Percentiles rank a stretch among this genome's conserved stretches.
phyloP scores from a whole-genome alignment of 805 yeast genomes.

The Metschnikowia orientalis region DNA sequence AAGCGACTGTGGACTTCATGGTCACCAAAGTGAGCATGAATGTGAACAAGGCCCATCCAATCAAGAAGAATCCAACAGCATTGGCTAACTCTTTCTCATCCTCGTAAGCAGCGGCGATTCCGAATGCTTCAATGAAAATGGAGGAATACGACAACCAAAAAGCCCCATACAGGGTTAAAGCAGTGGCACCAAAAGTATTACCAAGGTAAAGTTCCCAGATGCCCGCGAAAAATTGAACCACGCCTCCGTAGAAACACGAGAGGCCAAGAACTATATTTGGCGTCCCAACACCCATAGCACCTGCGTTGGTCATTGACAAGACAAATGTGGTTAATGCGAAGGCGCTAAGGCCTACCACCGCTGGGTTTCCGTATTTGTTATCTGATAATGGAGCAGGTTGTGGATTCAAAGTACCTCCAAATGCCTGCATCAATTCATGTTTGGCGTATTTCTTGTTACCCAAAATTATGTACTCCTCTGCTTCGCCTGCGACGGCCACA shows the following conservation, averaged over 20 bases:
- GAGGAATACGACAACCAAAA: slow-evolving; percentile 51
- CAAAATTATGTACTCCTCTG: slow-evolving; percentile 38
- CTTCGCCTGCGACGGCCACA: slow-evolving; percentile 26
- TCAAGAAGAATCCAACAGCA: slow-evolving; percentile 53
- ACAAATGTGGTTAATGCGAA: slow-evolving; percentile 46
- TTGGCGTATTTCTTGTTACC: slow-evolving; percentile 43
- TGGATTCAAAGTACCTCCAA: slow-evolving; percentile 53
- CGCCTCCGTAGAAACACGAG: slow-evolving; percentile 46
- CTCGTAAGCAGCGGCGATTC: slow-evolving; percentile 44
- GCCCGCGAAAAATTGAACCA: slow-evolving; percentile 47
- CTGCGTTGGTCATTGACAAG: slow-evolving; percentile 43
- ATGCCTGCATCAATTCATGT: slow-evolving; percentile 56
- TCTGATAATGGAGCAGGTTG: slow-evolving; percentile 26
- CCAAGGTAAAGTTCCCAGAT: slow-evolving; percentile 47
- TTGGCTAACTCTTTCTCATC: slow-evolving; percentile 41
- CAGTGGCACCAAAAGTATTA: slow-evolving; percentile 54
- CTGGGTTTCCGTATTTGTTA: slow-evolving; percentile 41
- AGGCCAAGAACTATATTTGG: slow-evolving; percentile 46
- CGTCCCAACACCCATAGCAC: slow-evolving; percentile 40
- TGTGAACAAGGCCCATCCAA: slow-evolving; percentile 65
- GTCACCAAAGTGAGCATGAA: slow-evolving; percentile 54
- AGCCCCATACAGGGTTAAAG: slow-evolving; percentile 46
- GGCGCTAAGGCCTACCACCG: slow-evolving; percentile 51
- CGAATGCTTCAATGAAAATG: slow-evolving; percentile 51
- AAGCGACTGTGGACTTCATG: slow-evolving; percentile 45